Percentiles rank a stretch among this genome's conserved stretches.
Evolutionary conservation across 2,329 filamentous ascomycete genomes (phyloP).

Genomic region (Xenosphaeropsis pyriputrescens): DNA sequence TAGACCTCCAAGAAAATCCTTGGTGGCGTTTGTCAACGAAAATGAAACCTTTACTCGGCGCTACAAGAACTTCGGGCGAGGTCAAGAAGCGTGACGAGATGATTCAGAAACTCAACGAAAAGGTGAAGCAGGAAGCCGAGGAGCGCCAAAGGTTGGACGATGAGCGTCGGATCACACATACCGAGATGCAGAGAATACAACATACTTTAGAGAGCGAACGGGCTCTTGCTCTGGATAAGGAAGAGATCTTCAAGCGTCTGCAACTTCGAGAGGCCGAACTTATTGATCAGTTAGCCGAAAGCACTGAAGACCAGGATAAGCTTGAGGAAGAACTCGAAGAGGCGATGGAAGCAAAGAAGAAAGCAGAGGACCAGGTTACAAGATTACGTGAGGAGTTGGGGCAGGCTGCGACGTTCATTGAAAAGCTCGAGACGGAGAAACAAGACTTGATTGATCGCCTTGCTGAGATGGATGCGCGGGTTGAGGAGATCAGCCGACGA

Average conservation of each 20-base stretch:
- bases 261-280: conserved; percentile 85
- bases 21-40: conserved; percentile 95
- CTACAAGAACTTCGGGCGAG: conserved; percentile 80
- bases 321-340: conserved; percentile 89
- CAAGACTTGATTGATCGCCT: conserved; percentile 54
- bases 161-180: conserved; percentile 72
- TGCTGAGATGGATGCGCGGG: conserved; percentile 51
- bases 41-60: conserved; percentile 90
- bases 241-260: conserved; percentile 96
- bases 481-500: conserved; percentile 54
- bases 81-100: conserved; percentile 91
- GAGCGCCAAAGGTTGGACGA: conserved; percentile 77
- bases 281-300: conserved; percentile 81
- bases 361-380: conserved; percentile 72
- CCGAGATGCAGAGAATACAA: conserved; percentile 79
- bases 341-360: conserved; percentile 77
- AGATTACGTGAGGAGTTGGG: conserved; percentile 70
- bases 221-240: conserved; percentile 90
- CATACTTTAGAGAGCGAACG: conserved; percentile 92
- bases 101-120: conserved; percentile 74
- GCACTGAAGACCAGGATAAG: conserved; percentile 85
- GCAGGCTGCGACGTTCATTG: conserved; percentile 79
- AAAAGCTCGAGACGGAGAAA: conserved; percentile 77
- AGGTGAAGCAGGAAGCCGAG: conserved; percentile 62
- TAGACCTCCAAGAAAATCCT: conserved; percentile 77